Base-by-base conservation (phyloP, 768 basidiomycete genomes). In the Coprinopsis sp. region DNA sequence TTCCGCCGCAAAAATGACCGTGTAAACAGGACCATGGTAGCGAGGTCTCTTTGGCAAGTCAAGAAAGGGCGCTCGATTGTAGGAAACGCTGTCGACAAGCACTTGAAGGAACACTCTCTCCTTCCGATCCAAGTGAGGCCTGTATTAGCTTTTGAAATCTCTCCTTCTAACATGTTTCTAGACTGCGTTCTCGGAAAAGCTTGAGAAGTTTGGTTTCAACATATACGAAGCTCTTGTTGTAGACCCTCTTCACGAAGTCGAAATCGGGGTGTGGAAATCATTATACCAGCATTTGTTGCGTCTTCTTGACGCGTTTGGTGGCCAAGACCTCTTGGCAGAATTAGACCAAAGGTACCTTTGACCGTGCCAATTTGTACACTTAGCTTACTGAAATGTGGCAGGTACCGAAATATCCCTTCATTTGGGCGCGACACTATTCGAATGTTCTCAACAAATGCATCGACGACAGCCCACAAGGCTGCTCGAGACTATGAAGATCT, bases 401-500 rank as follows among this genome's bases (percentile, higher is more conserved):
- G 3, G 51, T 56, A 16, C 52, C 55, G n/a, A n/a, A n/a, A n/a
- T n/a, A n/a, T n/a, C n/a, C n/a, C n/a, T n/a, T n/a, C n/a, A n/a
- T n/a, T n/a, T 12, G 64, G 63, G 47, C 58, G 59, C 6, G 6
- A 68, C 27, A 62, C 53, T 0, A 72, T 72, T 13, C 55, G 59
- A 0, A 44, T 49, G 1, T 70, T 72, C 40, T 40, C 52, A 6
- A 50, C 43, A 0, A 68, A 68, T 39, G 53, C 63, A 0, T 60
- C 65, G 0, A 58, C 60, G 5, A 58, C 67, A 50, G 59, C 58
- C 44, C 60, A 67, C 3, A 38, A 62, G 4, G 61, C 64, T 2
- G 70, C 64, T 1, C 54, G 60, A 0, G 64, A 72, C 44, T 72
- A 64, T 37, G 66, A 71, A 38, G 69, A 72, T 27, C 27, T 70